Evolutionary conservation across 148 eudicot genomes (phyloP).

Genomic region (Polygonum maritimum): DNA sequence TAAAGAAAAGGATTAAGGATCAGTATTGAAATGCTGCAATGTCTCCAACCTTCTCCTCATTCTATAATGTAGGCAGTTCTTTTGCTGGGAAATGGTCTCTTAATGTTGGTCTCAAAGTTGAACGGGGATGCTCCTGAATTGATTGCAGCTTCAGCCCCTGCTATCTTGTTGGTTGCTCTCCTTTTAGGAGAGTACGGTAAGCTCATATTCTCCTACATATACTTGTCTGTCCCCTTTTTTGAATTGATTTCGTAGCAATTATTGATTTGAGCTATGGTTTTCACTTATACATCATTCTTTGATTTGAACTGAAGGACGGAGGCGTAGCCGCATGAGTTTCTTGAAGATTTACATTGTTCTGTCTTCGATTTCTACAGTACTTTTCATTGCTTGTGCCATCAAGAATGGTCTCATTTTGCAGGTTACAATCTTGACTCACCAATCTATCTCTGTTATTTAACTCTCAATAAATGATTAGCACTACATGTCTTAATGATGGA

Average conservation of each 20-base stretch:
- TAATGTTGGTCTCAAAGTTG: slow-evolving; percentile 18
- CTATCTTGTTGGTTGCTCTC: slow-evolving; percentile 29
- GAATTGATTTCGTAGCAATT: neutral
- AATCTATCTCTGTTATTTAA: neutral
- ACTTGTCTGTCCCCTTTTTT: neutral
- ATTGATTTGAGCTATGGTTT: neutral
- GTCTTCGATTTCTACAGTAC: slow-evolving; percentile 28
- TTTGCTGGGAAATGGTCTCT: slow-evolving; percentile 20
- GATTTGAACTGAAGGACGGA: slow-evolving; percentile 36
- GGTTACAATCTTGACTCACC: slow-evolving; percentile 22
- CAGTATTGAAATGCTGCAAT: neutral
- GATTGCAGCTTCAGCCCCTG: slow-evolving; percentile 25
- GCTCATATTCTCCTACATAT: neutral
- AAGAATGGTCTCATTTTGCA: slow-evolving; percentile 22
- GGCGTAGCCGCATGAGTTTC: slow-evolving; percentile 36
- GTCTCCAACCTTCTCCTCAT: neutral
- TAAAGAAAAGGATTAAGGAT: neutral
- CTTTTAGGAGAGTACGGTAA: slow-evolving; percentile 52
- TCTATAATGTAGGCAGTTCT: slow-evolving; percentile 31
- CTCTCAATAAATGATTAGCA: neutral
- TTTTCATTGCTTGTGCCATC: slow-evolving; percentile 24
- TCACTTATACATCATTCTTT: neutral
- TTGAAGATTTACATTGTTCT: slow-evolving; percentile 50
- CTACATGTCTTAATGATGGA: neutral
- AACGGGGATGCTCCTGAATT: slow-evolving; percentile 27